Conservation (phyloP, 2,329 filamentous ascomycete genomes). For the Dactylonectria macrodidyma region DNA sequence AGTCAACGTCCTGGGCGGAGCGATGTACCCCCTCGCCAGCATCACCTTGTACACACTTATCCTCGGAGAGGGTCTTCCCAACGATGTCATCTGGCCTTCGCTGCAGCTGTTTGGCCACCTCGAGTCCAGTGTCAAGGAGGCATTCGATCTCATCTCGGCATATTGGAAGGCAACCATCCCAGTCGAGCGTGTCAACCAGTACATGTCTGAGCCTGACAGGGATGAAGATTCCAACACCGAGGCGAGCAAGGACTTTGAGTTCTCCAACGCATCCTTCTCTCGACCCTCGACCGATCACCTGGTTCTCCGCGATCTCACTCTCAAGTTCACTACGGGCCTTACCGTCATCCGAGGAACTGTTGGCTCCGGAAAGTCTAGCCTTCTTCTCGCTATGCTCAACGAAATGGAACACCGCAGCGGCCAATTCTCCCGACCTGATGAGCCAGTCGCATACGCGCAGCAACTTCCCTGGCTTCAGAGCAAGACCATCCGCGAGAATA, state of each 20-base stretch:
- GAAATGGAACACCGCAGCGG: constrained; percentile 77
- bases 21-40: constrained; percentile 83
- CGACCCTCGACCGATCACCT: constrained; percentile 79
- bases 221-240: constrained; percentile 61
- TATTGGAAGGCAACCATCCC: constrained; percentile 88
- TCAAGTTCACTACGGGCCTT: constrained; percentile 65
- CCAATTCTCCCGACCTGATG: constrained; percentile 60
- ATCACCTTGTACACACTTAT: constrained; percentile 87
- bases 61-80: constrained; percentile 76
- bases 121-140: constrained; percentile 79
- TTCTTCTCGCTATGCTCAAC: constrained; percentile 72
- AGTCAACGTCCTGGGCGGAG: constrained; percentile 79
- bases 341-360: constrained; percentile 72
- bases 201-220: constrained; percentile 90
- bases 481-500: constrained; percentile 76
- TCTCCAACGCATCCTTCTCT: constrained; percentile 79
- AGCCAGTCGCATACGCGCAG: constrained; percentile 69
- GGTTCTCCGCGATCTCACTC: constrained; percentile 63
- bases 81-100: constrained; percentile 90
- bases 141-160: constrained; percentile 82
- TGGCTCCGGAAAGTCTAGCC: constrained; percentile 73
- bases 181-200: constrained; percentile 84
- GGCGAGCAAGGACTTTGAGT: constrained; percentile 59
- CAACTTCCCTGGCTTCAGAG: constrained; percentile 77
- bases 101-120: constrained; percentile 85